Evolutionary conservation across 495 filamentous ascomycete genomes (phyloP).

Genomic region (Lophiotrema nucula): DNA sequence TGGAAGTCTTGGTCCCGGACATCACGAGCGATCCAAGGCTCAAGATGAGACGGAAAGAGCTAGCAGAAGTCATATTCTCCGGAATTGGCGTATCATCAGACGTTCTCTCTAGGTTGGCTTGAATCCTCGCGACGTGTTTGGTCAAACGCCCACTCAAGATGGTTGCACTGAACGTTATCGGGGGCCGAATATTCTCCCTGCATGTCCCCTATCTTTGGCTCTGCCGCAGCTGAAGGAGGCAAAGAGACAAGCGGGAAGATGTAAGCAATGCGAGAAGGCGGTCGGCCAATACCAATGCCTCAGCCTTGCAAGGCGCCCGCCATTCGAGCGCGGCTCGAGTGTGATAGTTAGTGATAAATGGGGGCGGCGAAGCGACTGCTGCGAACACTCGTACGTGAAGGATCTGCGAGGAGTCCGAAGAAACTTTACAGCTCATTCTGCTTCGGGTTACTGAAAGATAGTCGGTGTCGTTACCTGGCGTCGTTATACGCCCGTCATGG

Average conservation of each 20-base stretch:
- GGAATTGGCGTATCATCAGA: neutral
- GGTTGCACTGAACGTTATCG: neutral
- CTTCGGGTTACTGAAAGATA: too few relatives aligned
- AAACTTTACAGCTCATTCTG: too few relatives aligned
- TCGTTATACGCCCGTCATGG: too few relatives aligned
- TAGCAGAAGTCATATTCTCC: neutral
- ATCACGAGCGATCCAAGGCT: neutral
- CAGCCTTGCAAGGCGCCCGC: neutral
- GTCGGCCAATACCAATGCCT: neutral
- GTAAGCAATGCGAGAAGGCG: neutral
- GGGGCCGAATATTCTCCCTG: too few relatives aligned
- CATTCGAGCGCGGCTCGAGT: neutral
- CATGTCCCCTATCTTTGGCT: too few relatives aligned
- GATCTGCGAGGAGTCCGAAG: too few relatives aligned
- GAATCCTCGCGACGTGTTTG: neutral
- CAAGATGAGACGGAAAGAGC: too few relatives aligned
- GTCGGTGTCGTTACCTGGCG: too few relatives aligned
- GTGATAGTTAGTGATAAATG: neutral
- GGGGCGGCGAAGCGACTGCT: neutral
- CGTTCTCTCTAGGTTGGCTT: neutral
- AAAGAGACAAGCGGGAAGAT: neutral
- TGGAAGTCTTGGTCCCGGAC: neutral
- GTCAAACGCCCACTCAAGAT: neutral
- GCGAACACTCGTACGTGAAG: neutral
- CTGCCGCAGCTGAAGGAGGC: slow-evolving; percentile 1